Evolutionary conservation across 257 asterid species (phyloP).

Genomic region (Phtheirospermum japonicum): DNA sequence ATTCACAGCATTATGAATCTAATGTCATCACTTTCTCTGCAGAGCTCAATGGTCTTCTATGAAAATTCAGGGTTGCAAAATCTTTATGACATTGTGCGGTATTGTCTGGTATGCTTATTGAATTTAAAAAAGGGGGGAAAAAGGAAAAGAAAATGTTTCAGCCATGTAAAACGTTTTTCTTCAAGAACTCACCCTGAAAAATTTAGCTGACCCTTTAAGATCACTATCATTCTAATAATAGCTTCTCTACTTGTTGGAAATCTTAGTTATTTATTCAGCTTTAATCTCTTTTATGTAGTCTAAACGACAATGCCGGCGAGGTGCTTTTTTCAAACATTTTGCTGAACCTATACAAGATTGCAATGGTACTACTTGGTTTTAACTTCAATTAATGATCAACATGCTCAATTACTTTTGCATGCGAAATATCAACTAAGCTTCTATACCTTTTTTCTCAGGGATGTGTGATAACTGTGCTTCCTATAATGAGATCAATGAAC

Average conservation of each 20-base stretch:
- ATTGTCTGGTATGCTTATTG: conserved; percentile 69
- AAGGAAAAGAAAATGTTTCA: background rate
- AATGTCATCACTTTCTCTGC: conserved; percentile 31
- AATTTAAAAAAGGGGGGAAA: background rate
- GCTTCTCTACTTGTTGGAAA: conserved; percentile 23
- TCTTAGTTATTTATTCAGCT: conserved; percentile 25
- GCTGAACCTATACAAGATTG: conserved; percentile 91
- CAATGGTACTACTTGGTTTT: conserved; percentile 53
- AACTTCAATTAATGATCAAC: conserved; percentile 20
- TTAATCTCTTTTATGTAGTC: conserved; percentile 48
- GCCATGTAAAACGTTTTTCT: background rate
- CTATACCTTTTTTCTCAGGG: conserved; percentile 52
- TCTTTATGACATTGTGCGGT: conserved; percentile 80
- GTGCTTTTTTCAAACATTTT: conserved; percentile 91
- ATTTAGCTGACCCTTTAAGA: background rate
- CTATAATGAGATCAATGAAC: conserved; percentile 56
- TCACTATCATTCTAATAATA: conserved; percentile 2
- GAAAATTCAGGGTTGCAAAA: conserved; percentile 92
- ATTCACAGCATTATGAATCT: conserved; percentile 23
- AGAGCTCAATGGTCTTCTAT: conserved; percentile 99
- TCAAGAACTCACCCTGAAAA: background rate
- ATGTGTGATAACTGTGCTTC: conserved; percentile 97
- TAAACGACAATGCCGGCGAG: conserved; percentile 78
- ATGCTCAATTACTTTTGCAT: conserved; percentile 19
- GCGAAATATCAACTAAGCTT: conserved; percentile 24